Evolutionary conservation across 495 filamentous ascomycete species (phyloP).

Genomic region (Letharia columbiana): DNA sequence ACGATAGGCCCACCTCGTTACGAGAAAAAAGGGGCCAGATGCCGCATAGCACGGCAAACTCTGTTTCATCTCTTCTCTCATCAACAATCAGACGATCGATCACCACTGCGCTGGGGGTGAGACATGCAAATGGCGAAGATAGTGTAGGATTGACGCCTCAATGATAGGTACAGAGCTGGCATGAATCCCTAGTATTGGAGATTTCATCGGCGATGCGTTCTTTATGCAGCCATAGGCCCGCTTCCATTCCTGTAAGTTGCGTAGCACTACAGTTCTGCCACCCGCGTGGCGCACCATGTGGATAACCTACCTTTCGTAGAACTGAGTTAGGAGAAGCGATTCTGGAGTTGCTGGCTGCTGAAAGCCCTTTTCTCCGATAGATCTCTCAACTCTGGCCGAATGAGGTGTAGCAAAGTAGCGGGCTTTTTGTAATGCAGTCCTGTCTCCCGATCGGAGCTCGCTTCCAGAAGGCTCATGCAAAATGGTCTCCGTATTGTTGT

Average conservation of each 20-base stretch:
- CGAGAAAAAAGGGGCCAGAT: neutral
- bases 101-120: neutral
- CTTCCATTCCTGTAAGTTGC: conserved; percentile 18
- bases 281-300: conserved; percentile 19
- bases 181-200: neutral
- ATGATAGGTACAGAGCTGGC: conserved; percentile 13
- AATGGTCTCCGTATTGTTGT: conserved; percentile 7
- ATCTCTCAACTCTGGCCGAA: neutral
- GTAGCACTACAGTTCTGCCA: conserved; percentile 12
- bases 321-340: neutral
- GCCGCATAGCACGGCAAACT: neutral
- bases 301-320: neutral
- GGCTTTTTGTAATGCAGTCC: neutral
- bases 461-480: conserved; percentile 13
- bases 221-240: conserved; percentile 21
- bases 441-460: neutral
- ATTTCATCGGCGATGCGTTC: conserved; percentile 12
- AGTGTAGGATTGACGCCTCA: conserved; percentile 12
- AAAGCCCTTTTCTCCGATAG: neutral
- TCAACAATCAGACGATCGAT: conserved; percentile 1
- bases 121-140: neutral
- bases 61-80: neutral
- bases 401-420: neutral
- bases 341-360: conserved; percentile 5
- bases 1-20: neutral